Evolutionary conservation across 805 yeast species (phyloP), one percentile per base, ranked within the genome.

Genomic region (Blastobotrys mokoenaii): DNA sequence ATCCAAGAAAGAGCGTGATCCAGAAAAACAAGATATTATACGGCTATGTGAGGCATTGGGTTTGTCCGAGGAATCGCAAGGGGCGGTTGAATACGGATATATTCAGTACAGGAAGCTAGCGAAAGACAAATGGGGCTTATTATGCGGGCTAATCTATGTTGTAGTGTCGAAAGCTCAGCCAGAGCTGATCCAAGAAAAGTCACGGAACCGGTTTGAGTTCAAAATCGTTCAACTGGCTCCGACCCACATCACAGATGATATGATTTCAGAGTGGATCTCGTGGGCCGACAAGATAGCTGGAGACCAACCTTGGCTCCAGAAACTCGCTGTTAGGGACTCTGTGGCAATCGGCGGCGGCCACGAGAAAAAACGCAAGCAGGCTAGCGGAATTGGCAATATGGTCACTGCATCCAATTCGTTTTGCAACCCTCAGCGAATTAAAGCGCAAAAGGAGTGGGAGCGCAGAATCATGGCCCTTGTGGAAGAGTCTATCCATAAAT

Each of bases 121-220:
- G 9, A 61, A 58, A 33, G 68, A 64, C 38, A 38, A 53, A 11
- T 63, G 67, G 67, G 66, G 63, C 1, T 50, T 64, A 18, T 45
- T 62, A 31, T 50, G 60, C 36, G 69, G 66, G 2, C 45, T 63
- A 15, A 46, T 57, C n/a, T 54, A 46, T 22, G 61, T 60, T 8
- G 43, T 63, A 5, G 45, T 51, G n/a, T 48, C 48, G 8, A 46
- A 61, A 16, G 60, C 62, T 1, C 61, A 59, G 41, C 66, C 67
- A 4, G 54, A 51, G 11, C 17, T 44, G 46, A 39, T 54, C 10
- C 44, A 46, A 33, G 40, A 34, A 36, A 45, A 16, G 38, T 43
- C 12, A 37, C 18, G 18, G 34, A 41, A n/a, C 12, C 34, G 34
- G n/a, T 15, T 57, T 46, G 36, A n/a, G 37, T 36, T 16, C 36